Conservation (phyloP, 2,329 filamentous ascomycete species). For the Aspergillus novofumigatus region DNA sequence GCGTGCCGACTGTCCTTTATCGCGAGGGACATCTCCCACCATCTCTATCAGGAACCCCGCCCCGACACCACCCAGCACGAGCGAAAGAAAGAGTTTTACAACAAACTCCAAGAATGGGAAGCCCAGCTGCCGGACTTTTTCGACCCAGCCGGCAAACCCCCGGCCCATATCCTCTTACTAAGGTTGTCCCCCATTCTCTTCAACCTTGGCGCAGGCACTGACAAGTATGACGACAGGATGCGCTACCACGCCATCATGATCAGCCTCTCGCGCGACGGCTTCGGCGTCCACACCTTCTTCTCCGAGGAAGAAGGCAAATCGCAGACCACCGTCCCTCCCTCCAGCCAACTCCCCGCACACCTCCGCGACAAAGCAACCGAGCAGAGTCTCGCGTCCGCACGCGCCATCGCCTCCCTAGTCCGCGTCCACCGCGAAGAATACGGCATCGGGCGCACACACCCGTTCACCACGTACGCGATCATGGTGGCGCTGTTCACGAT, state of each 20-base stretch:
- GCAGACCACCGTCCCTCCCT: background rate
- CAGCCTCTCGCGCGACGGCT: conserved; percentile 20
- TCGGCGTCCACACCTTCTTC: conserved; percentile 5
- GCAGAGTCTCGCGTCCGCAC: conserved; percentile 16
- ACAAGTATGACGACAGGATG: conserved; percentile 14
- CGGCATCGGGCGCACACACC: conserved; percentile 24
- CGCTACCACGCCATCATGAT: conserved; percentile 24
- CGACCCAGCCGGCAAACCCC: background rate
- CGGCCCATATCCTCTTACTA: conserved; percentile 15
- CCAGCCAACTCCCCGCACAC: background rate
- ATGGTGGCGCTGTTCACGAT: conserved; percentile 24
- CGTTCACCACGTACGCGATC: conserved; percentile 24
- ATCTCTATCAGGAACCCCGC: background rate
- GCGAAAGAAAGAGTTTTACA: conserved; percentile 10
- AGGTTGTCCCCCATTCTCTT: background rate
- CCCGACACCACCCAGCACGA: background rate
- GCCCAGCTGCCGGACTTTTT: conserved; percentile 6
- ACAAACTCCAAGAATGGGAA: conserved; percentile 13
- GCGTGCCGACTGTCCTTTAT: conserved; percentile 17
- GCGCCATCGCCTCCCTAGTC: conserved; percentile 18
- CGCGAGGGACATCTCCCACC: conserved; percentile 15
- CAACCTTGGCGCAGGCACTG: background rate
- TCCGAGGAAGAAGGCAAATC: background rate
- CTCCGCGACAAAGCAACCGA: conserved; percentile 1
- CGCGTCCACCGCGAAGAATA: conserved; percentile 20